These are phyloP conservation scores for Monotropa hypopitys DNA, from an alignment of 179 eudicot genomes.

Conservation along the genomic window DNA sequence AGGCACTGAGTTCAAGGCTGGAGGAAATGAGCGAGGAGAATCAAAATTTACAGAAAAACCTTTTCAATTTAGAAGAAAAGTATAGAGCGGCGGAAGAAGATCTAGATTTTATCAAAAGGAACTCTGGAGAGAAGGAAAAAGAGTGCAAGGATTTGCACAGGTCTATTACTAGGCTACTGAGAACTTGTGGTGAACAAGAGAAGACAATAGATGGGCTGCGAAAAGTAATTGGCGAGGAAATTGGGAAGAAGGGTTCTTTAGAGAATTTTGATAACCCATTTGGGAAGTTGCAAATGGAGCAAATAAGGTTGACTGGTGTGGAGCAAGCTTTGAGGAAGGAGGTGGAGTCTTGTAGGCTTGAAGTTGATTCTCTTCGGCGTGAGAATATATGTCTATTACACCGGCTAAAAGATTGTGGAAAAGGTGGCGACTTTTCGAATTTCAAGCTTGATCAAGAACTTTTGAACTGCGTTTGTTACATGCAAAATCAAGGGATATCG, in stretches of 20 bases:
- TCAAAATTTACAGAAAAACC: conserved; percentile 31
- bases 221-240: conserved; percentile 37
- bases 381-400: conserved; percentile 67
- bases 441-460: conserved; percentile 72
- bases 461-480: conserved; percentile 33
- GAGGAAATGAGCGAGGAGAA: conserved; percentile 54
- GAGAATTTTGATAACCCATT: conserved; percentile 43
- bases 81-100: conserved; percentile 49
- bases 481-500: conserved; percentile 56
- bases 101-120: conserved; percentile 32
- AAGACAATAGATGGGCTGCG: conserved; percentile 72
- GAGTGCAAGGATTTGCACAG: conserved; percentile 75
- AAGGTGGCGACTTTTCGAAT: conserved; percentile 36
- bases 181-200: conserved; percentile 74
- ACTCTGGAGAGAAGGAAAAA: conserved; percentile 46
- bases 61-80: conserved; percentile 45
- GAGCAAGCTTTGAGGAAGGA: conserved; percentile 75
- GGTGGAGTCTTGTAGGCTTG: conserved; percentile 48
- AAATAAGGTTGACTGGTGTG: conserved; percentile 60
- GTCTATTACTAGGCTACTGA: conserved; percentile 39
- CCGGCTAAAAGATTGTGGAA: conserved; percentile 44
- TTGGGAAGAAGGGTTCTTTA: conserved; percentile 30
- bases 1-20: conserved; percentile 35
- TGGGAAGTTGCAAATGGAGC: conserved; percentile 63
- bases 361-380: conserved; percentile 57